Base-by-base conservation (phyloP, 1,284 basidiomycete genomes). In the Puccinia novopanici region DNA sequence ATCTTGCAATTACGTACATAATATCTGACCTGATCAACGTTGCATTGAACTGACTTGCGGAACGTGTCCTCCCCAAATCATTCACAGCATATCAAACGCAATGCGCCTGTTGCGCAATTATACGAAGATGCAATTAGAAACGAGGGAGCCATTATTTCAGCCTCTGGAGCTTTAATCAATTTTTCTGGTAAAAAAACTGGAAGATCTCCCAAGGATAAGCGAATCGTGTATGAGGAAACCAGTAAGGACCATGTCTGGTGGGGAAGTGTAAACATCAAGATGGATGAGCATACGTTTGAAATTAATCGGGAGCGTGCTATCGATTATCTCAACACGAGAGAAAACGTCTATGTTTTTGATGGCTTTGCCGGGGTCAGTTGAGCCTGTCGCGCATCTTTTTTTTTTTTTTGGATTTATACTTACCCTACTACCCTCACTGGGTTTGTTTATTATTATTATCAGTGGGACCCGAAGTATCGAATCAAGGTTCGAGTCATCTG, bases 401-500 rank as follows among this genome's bases (percentile, higher is more conserved):
- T 17, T 17, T 4, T 5, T 19, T 74, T 54, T 37, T 3, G 24
- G n/a, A n/a, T 2, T n/a, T n/a, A 24, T 59, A 27, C 52, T 61
- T 9, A 74, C 37, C 34, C 8, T 6, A n/a, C n/a, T n/a, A n/a
- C n/a, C n/a, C n/a, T n/a, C n/a, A n/a, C n/a, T n/a, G n/a, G n/a
- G 37, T 34, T 61, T 63, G 22, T 0, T 73, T 81, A 68, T 68
- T 65, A 74, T 52, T 76, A 72, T 34, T 57, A 70, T 24, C 50
- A 72, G 91, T 96, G 94, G 94, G 95, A 99, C 87, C 94, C 96
- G 83, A 96, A 94, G 87, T 99, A 98, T 91, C 91, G 96, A 84
- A 98, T 99, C 89, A 99, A 99, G 89, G 96, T 99, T 87, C 94
- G 96, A 84, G 94, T 99, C 84, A 97, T 99, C 86, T 98, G 96